These are phyloP conservation scores for Apophysomyces sp. DNA, from an alignment of 371 early-diverging fungal genomes.

Conservation along the genomic window DNA sequence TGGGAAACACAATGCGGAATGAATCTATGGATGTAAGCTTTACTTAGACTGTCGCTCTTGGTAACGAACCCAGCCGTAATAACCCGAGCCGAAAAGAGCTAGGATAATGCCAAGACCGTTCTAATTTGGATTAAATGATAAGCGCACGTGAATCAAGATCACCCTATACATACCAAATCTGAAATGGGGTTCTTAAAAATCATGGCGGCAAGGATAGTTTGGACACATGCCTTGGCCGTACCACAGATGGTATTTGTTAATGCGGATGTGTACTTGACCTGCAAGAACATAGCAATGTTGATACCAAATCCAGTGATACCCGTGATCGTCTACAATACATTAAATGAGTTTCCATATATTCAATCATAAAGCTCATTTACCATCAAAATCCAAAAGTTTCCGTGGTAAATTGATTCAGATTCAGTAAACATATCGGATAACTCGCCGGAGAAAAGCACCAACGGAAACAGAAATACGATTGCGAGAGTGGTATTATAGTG, in stretches of 20 bases:
- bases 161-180: constrained; percentile 46
- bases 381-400: constrained; percentile 70
- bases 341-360: not conserved
- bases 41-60: constrained; percentile 55
- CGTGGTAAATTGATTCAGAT: constrained; percentile 48
- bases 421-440: constrained; percentile 46
- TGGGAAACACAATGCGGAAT: not conserved
- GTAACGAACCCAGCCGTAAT: constrained; percentile 71
- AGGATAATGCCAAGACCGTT: constrained; percentile 69
- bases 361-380: constrained; percentile 17
- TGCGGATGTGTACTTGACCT: constrained; percentile 78
- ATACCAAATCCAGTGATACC: constrained; percentile 73
- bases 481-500: constrained; percentile 75
- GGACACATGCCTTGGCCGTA: constrained; percentile 77
- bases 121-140: constrained; percentile 23
- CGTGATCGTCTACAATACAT: constrained; percentile 51
- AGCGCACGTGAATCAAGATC: not conserved
- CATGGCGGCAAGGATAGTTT: constrained; percentile 67
- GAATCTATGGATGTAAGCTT: not conserved
- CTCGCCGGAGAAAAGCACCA: constrained; percentile 67
- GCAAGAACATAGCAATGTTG: constrained; percentile 77
- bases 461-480: constrained; percentile 58
- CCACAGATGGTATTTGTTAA: constrained; percentile 78
- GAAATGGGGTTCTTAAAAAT: constrained; percentile 70
- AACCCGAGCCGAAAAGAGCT: constrained; percentile 65